Base-by-base conservation (phyloP, 495 filamentous ascomycete species). In the Annulohypoxylon stygium region DNA sequence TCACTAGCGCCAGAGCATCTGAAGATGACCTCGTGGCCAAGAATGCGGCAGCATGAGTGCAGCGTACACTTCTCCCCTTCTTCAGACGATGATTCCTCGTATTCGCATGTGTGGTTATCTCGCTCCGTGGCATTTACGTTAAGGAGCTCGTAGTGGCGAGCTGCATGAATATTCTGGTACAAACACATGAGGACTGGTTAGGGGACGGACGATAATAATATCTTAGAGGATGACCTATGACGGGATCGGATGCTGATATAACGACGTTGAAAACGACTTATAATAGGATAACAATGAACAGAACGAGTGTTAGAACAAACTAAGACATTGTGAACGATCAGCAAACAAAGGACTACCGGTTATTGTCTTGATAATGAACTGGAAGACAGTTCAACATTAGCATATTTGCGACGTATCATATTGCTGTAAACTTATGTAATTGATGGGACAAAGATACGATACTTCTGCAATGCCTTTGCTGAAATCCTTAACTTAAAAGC, bases 21-120 rank as follows among this genome's bases (percentile, higher is more conserved):
- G 9, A 61, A 61, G 14, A 68, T 8, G 6, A 61, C 16, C 16
- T 68, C 65, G 33, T 55, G 57, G 8, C 65, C 34, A 20, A 68
- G 65, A 1, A 67, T 5, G n/a, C 61, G 62, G n/a, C 69, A 72
- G 51, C 63, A 72, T 11, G 69, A 72, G 14, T 72, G 63, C 12
- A 72, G 30, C 20, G 25, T 36, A 26, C 63, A 72, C 30, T 41
- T 43, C 11, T 63, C 20, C 3, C 48, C 55, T 4, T 34, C 34
- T 3, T 30, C 34, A 14, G 51, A 34, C 25, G 37, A 1, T 2
- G 8, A 11, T 4, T 30, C 20, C 18, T 26, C 12, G 43, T 41
- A 12, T 5, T n/a, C 4, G 30, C 69, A 72, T 0, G 10, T 25
- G 43, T 72, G 64, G 1, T 25, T 20, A 7, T 72, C 63, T 14